phyloP scores from a whole-genome alignment of 768 basidiomycete genomes.

The Naganishia friedmannii region DNA sequence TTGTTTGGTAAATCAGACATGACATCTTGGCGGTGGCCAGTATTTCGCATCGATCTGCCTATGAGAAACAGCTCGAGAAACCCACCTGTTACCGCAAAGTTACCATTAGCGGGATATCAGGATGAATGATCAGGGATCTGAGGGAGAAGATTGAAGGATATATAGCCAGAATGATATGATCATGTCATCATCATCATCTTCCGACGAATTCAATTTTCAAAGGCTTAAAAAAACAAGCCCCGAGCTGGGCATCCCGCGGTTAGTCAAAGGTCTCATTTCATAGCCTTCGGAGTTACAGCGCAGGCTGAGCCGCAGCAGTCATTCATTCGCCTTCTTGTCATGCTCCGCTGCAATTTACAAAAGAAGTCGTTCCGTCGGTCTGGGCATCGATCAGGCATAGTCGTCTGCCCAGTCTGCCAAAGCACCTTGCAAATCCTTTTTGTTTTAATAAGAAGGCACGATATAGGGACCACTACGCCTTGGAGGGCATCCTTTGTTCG shows the following conservation, averaged over 20 bases:
- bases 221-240: background rate
- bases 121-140: no score
- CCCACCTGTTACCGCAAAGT: no score
- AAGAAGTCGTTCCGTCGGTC: conserved; percentile 4
- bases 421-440: background rate
- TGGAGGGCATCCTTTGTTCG: background rate
- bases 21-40: no score
- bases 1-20: no score
- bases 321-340: background rate
- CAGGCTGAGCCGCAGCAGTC: background rate
- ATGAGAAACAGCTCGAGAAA: no score
- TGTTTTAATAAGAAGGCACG: background rate
- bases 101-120: no score
- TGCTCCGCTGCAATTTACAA: background rate
- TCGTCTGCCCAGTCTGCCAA: background rate
- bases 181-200: conserved; percentile 6
- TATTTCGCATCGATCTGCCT: no score
- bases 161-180: no score
- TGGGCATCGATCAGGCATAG: conserved; percentile 6
- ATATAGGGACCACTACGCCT: background rate
- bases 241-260: background rate
- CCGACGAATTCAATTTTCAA: background rate
- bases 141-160: background rate
- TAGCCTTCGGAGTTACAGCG: background rate
- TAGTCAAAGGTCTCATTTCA: background rate